A percentile compares a stretch with the other conserved stretches of the same genome.
phyloP scores from a whole-genome alignment of 352 stramenopile species.

The Globisporangium uncinulatum region DNA sequence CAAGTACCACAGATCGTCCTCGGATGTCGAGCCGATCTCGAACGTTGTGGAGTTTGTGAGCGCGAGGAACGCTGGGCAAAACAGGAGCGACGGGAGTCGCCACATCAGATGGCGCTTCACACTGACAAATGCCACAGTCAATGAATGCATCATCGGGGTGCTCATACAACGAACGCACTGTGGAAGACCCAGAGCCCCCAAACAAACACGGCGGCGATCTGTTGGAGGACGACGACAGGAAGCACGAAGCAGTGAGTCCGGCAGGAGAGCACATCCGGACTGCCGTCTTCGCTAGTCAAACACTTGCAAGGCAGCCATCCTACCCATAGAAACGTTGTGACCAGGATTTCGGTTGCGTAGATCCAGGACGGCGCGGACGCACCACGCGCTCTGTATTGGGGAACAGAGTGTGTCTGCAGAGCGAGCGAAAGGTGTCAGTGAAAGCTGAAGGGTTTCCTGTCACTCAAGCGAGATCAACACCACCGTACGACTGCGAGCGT shows the following conservation, averaged over 20 bases:
- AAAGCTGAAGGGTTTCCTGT: too few relatives aligned
- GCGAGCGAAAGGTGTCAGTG: too few relatives aligned
- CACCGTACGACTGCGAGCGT: conserved; percentile 23
- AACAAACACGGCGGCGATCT: conserved; percentile 14
- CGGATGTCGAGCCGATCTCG: conserved; percentile 44
- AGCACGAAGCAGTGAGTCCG: neutral
- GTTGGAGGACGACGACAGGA: neutral
- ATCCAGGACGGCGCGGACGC: neutral
- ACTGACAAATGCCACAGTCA: neutral
- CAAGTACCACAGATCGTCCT: conserved; percentile 58
- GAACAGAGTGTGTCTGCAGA: neutral
- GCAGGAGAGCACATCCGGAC: neutral
- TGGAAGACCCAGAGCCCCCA: conserved; percentile 30
- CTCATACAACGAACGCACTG: conserved; percentile 15
- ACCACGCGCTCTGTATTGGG: neutral
- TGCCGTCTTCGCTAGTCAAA: neutral
- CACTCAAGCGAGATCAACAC: neutral
- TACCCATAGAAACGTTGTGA: neutral
- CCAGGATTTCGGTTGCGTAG: neutral
- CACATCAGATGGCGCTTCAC: neutral
- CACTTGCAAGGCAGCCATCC: neutral
- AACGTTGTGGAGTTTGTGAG: conserved; percentile 66
- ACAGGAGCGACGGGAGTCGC: neutral
- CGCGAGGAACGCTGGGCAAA: conserved; percentile 31
- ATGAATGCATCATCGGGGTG: neutral